Conservation (phyloP, 805 yeast genomes). For the Wickerhamomyces pijperi region DNA sequence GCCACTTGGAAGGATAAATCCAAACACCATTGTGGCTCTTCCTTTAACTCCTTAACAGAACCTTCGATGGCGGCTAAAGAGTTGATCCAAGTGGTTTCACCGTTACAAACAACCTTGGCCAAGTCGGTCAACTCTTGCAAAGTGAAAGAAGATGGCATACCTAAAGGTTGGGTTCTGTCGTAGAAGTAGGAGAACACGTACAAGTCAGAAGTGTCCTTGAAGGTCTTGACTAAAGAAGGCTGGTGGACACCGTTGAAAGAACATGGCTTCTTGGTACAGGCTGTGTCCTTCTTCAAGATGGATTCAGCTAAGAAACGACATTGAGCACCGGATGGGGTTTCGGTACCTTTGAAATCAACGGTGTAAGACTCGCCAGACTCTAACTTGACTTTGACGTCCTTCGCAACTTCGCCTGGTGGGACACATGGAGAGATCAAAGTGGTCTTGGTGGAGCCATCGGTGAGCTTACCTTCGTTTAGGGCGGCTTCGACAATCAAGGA, state of each 20-base stretch:
- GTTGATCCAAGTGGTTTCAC: slow-evolving; percentile 62
- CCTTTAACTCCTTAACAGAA: slow-evolving; percentile 51
- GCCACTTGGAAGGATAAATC: slow-evolving; percentile 88
- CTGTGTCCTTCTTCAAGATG: slow-evolving; percentile 71
- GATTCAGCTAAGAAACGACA: slow-evolving; percentile 80
- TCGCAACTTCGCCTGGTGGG: slow-evolving; percentile 62
- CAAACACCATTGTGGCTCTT: slow-evolving; percentile 89
- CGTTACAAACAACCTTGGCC: slow-evolving; percentile 77
- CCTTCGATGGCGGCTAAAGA: slow-evolving; percentile 56
- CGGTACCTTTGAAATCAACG: slow-evolving; percentile 59
- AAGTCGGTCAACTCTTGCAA: slow-evolving; percentile 74
- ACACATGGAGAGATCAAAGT: slow-evolving; percentile 73
- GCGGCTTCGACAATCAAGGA: slow-evolving; percentile 45
- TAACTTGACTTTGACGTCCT: slow-evolving; percentile 49
- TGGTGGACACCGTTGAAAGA: slow-evolving; percentile 97
- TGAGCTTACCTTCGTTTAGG: slow-evolving; percentile 28
- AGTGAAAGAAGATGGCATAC: slow-evolving; percentile 87
- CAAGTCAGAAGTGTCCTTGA: slow-evolving; percentile 64
- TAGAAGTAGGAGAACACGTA: slow-evolving; percentile 90
- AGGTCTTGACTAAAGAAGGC: slow-evolving; percentile 77
- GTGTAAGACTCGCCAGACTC: slow-evolving; percentile 34
- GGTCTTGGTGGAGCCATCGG: slow-evolving; percentile 29
- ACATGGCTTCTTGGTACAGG: slow-evolving; percentile 72
- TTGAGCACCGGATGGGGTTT: slow-evolving; percentile 59
- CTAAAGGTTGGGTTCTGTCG: slow-evolving; percentile 88